phyloP scores from a whole-genome alignment of 768 basidiomycete genomes.

The Lactarius hatsudake region DNA sequence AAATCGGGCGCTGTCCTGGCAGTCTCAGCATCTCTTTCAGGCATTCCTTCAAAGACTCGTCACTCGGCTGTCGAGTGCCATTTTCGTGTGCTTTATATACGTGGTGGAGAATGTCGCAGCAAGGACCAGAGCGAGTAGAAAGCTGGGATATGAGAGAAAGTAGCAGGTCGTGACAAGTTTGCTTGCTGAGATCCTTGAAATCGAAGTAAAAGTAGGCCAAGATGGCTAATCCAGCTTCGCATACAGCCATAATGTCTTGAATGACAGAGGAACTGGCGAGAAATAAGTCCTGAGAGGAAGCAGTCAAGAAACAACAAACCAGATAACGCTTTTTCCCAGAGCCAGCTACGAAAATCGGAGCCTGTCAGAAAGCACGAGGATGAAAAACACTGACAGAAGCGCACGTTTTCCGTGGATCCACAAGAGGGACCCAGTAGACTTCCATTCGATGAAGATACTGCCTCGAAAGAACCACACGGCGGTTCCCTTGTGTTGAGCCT shows the following conservation, averaged over 20 bases:
- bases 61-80: background rate
- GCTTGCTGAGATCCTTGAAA: background rate
- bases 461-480: background rate
- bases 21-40: background rate
- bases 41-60: background rate
- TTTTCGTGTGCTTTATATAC: background rate
- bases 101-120: background rate
- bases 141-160: background rate
- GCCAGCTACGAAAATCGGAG: background rate
- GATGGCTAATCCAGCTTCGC: background rate
- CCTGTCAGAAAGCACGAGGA: background rate
- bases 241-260: background rate
- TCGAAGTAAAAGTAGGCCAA: background rate
- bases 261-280: background rate
- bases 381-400: background rate
- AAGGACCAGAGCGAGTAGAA: background rate
- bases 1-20: background rate
- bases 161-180: background rate
- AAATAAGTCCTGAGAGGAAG: background rate
- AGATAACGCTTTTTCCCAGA: background rate
- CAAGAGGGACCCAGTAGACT: background rate
- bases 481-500: background rate
- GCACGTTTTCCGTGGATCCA: background rate
- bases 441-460: background rate
- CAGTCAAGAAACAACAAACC: background rate